These are phyloP conservation scores for Spinellus fusiger DNA, from an alignment of 192 early-diverging fungal species.

Conservation along the genomic window DNA sequence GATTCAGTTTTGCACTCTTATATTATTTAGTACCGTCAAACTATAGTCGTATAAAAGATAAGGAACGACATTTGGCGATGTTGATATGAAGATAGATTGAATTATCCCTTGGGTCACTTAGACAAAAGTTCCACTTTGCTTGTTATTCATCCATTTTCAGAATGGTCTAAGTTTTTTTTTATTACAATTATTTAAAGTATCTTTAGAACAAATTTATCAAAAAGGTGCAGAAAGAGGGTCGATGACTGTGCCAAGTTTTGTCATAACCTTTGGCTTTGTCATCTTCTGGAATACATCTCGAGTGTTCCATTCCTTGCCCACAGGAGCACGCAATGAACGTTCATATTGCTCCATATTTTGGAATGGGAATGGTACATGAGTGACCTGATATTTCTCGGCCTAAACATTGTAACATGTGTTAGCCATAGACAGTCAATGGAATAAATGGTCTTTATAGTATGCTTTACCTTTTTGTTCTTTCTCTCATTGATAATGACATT, in stretches of 20 bases:
- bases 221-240: conserved; percentile 73
- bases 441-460: neutral
- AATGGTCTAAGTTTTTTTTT: too few relatives aligned
- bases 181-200: too few relatives aligned
- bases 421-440: neutral
- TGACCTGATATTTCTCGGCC: conserved; percentile 67
- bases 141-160: too few relatives aligned
- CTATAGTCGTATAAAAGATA: too few relatives aligned
- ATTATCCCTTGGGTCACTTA: too few relatives aligned
- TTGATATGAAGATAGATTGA: too few relatives aligned
- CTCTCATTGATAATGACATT: conserved; percentile 95
- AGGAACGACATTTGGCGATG: too few relatives aligned
- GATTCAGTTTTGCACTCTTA: too few relatives aligned
- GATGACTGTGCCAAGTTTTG: conserved; percentile 82
- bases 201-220: conserved; percentile 30
- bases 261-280: conserved; percentile 76
- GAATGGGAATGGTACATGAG: conserved; percentile 79
- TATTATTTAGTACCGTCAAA: too few relatives aligned
- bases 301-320: conserved; percentile 98
- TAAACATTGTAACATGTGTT: conserved; percentile 19
- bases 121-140: too few relatives aligned
- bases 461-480: conserved; percentile 65
- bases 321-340: conserved; percentile 67
- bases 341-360: conserved; percentile 86
- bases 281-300: conserved; percentile 61